These are phyloP conservation scores for Aspergillus ochraceoroseus DNA, from an alignment of 2,329 filamentous ascomycete genomes.

Conservation along the genomic window DNA sequence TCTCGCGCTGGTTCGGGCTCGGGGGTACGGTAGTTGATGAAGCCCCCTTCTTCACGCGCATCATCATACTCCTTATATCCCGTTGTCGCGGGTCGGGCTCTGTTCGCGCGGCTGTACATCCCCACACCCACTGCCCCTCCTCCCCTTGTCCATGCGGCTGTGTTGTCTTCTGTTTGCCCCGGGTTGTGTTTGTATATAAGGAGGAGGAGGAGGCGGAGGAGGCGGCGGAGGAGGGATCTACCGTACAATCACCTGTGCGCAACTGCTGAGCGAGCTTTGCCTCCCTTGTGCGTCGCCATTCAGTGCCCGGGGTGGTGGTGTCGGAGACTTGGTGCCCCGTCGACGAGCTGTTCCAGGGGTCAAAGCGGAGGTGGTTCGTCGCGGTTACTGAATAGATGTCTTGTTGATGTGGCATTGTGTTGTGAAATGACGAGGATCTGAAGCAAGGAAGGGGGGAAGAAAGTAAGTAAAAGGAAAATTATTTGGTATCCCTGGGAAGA, in stretches of 20 bases:
- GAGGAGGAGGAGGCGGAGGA: neutral
- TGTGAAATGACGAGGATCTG: no score
- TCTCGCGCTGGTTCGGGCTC: no score
- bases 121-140: slow-evolving; percentile 14
- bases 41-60: slow-evolving; percentile 16
- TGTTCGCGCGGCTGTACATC: no score
- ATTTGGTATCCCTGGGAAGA: no score
- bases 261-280: slow-evolving; percentile 69
- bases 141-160: no score
- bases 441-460: no score
- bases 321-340: slow-evolving; percentile 77
- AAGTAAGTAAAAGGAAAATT: no score
- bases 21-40: neutral
- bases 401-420: no score
- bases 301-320: slow-evolving; percentile 56
- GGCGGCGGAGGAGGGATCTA: slow-evolving; percentile 36
- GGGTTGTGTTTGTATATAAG: no score
- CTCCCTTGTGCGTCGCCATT: slow-evolving; percentile 67
- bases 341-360: slow-evolving; percentile 59
- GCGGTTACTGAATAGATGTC: no score
- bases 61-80: slow-evolving; percentile 41
- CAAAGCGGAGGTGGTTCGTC: slow-evolving; percentile 34
- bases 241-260: slow-evolving; percentile 55
- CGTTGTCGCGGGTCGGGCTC: slow-evolving; percentile 22
- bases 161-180: no score